Percentiles rank a stretch among this genome's conserved stretches.
Conservation (phyloP, 805 yeast genomes). For the Candida dendrica region DNA sequence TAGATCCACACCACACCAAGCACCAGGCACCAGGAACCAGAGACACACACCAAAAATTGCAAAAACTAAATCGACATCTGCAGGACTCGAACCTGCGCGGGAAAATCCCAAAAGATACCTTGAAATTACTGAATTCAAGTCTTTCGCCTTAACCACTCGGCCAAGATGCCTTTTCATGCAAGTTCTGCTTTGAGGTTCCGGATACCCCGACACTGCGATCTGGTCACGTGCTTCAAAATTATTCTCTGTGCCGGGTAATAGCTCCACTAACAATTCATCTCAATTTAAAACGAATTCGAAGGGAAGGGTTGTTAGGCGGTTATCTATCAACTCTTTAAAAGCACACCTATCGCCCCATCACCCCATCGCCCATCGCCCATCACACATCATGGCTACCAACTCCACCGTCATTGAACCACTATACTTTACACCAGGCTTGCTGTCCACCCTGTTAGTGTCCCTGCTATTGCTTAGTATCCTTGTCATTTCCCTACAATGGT, state of each 20-base stretch:
- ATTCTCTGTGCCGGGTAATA: too few relatives aligned
- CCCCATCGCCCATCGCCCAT: too few relatives aligned
- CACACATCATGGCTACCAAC: too few relatives aligned
- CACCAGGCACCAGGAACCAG: too few relatives aligned
- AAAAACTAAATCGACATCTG: slow-evolving; percentile 1
- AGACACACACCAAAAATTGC: background rate
- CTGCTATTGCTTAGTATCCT: slow-evolving; percentile 51
- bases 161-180: slow-evolving; percentile 1
- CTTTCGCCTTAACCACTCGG: slow-evolving; percentile 5
- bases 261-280: too few relatives aligned
- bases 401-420: slow-evolving; percentile 22
- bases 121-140: slow-evolving; percentile 1
- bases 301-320: too few relatives aligned
- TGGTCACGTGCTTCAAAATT: too few relatives aligned
- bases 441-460: slow-evolving; percentile 67
- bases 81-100: slow-evolving; percentile 5
- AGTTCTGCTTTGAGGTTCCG: background rate
- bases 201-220: too few relatives aligned
- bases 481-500: slow-evolving; percentile 62
- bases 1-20: too few relatives aligned
- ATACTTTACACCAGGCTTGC: slow-evolving; percentile 75
- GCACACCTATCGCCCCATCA: too few relatives aligned
- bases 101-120: slow-evolving; percentile 3
- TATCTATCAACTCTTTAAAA: too few relatives aligned
- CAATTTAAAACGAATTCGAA: too few relatives aligned